phyloP scores from a whole-genome alignment of 352 stramenopile genomes.

The Phytophthora pistaciae region DNA sequence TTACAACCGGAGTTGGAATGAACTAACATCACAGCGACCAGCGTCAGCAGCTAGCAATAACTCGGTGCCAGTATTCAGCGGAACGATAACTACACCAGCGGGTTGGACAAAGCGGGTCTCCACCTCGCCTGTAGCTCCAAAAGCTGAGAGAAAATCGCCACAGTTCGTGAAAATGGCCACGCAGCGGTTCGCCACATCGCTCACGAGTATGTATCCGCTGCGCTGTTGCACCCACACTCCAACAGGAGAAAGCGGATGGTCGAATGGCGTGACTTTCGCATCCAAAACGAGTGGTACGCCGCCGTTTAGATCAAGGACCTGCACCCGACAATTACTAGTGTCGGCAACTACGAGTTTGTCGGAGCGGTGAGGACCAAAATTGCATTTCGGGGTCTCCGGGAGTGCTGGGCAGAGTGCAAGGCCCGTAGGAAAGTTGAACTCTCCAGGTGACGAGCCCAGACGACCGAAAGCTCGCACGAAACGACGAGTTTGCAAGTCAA shows the following conservation, averaged over 20 bases:
- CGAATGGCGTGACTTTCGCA: slow-evolving; percentile 51
- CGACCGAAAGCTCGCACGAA: slow-evolving; percentile 45
- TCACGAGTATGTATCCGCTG: slow-evolving; percentile 59
- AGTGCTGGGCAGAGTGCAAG: slow-evolving; percentile 56
- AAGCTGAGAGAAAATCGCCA: slow-evolving; percentile 52
- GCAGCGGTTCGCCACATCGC: slow-evolving; percentile 52
- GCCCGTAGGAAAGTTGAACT: slow-evolving; percentile 60
- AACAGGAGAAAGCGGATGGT: slow-evolving; percentile 47
- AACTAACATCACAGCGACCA: slow-evolving; percentile 43
- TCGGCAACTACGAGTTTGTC: slow-evolving; percentile 66
- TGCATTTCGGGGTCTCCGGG: slow-evolving; percentile 40
- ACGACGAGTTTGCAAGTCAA: slow-evolving; percentile 38
- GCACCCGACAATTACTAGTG: slow-evolving; percentile 61
- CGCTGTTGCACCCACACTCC: slow-evolving; percentile 53
- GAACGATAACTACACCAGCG: slow-evolving; percentile 28
- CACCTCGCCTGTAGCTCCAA: slow-evolving; percentile 55
- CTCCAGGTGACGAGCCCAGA: slow-evolving; percentile 37
- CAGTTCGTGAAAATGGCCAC: slow-evolving; percentile 57
- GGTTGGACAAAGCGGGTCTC: slow-evolving; percentile 57
- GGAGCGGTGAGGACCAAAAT: slow-evolving; percentile 58
- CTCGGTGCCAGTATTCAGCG: background rate
- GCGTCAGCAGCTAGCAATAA: slow-evolving; percentile 42
- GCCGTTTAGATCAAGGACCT: slow-evolving; percentile 53
- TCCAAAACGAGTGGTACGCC: slow-evolving; percentile 43
- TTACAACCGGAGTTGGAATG: slow-evolving; percentile 39